A percentile compares a stretch with the other conserved stretches of the same genome.
Conservation (phyloP, 2,329 filamentous ascomycete genomes). For the Paecilomyces fulvus region DNA sequence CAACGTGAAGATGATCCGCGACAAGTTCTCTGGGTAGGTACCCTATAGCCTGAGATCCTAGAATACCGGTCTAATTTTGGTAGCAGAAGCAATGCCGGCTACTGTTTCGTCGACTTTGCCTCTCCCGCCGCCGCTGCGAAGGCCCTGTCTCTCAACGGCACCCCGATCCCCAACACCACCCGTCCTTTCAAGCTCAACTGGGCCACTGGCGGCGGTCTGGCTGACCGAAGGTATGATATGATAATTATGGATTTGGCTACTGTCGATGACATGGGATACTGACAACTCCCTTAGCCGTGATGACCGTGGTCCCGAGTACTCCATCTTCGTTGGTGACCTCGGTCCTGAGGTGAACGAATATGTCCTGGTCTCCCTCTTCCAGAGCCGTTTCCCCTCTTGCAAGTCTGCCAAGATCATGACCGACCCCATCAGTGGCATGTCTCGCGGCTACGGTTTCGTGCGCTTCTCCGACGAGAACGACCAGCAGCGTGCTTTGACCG, state of each 20-base stretch:
- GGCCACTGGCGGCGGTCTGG: conserved; percentile 91
- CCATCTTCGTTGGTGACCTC: conserved; percentile 95
- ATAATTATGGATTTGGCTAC: not conserved
- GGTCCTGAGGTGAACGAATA: conserved; percentile 99
- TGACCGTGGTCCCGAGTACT: conserved; percentile 91
- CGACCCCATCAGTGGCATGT: conserved; percentile 94
- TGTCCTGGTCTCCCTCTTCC: conserved; percentile 92
- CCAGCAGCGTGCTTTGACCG: conserved; percentile 87
- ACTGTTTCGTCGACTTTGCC: conserved; percentile 94
- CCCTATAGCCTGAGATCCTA: conserved; percentile 3
- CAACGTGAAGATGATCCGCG: conserved; percentile 98
- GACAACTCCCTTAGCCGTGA: conserved; percentile 51
- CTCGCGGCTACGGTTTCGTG: conserved; percentile 94
- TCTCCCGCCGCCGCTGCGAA: conserved; percentile 78
- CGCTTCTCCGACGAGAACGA: conserved; percentile 93
- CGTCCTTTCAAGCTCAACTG: conserved; percentile 99
- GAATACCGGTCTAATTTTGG: conserved; percentile 31
- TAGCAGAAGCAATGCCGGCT: conserved; percentile 77
- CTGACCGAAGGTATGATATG: conserved; percentile 69
- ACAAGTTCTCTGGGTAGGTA: conserved; percentile 92
- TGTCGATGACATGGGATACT: not conserved
- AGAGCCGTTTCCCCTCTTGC: conserved; percentile 91
- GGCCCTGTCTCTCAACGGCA: conserved; percentile 82
- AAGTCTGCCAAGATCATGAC: conserved; percentile 99
- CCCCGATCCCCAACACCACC: conserved; percentile 82